phyloP scores from a whole-genome alignment of 805 yeast species.

The Wickerhamomyces hampshirensis region DNA sequence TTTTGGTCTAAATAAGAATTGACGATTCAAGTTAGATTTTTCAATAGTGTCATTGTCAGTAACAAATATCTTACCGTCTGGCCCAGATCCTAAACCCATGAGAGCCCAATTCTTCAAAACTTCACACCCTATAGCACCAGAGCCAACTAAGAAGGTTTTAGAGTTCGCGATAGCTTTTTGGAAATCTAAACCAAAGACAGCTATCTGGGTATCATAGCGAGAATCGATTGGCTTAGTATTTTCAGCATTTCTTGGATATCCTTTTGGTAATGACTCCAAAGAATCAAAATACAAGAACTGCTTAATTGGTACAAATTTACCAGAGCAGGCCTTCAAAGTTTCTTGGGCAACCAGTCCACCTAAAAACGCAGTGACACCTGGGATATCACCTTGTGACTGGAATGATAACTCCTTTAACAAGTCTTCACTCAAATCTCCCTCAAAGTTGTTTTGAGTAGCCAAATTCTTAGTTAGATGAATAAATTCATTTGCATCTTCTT shows the following conservation, averaged over 20 bases:
- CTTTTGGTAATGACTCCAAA: constrained; percentile 79
- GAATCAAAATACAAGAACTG: constrained; percentile 95
- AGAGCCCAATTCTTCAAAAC: constrained; percentile 98
- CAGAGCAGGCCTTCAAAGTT: constrained; percentile 90
- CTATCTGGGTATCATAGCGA: constrained; percentile 93
- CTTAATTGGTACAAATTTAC: constrained; percentile 89
- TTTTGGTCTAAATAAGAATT: constrained; percentile 87
- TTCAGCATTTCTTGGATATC: constrained; percentile 59
- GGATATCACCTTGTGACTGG: constrained; percentile 89
- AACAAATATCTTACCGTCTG: constrained; percentile 74
- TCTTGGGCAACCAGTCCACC: constrained; percentile 98
- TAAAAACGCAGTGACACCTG: constrained; percentile 81
- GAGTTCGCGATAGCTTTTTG: constrained; percentile 71
- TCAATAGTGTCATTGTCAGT: constrained; percentile 96
- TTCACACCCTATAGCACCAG: constrained; percentile 99
- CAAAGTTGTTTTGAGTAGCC: constrained; percentile 48
- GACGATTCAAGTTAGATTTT: constrained; percentile 93
- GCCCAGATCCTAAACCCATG: constrained; percentile 92
- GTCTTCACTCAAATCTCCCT: constrained; percentile 61
- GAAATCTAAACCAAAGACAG: constrained; percentile 81
- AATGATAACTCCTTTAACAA: constrained; percentile 68
- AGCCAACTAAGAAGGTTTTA: constrained; percentile 86
- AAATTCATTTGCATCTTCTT: constrained; percentile 67
- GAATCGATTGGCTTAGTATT: constrained; percentile 71
- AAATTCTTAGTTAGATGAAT: constrained; percentile 55